Evolutionary conservation across 2,329 filamentous ascomycete genomes (phyloP), one percentile per base, ranked within the genome.

Genomic region (Cytospora mali): DNA sequence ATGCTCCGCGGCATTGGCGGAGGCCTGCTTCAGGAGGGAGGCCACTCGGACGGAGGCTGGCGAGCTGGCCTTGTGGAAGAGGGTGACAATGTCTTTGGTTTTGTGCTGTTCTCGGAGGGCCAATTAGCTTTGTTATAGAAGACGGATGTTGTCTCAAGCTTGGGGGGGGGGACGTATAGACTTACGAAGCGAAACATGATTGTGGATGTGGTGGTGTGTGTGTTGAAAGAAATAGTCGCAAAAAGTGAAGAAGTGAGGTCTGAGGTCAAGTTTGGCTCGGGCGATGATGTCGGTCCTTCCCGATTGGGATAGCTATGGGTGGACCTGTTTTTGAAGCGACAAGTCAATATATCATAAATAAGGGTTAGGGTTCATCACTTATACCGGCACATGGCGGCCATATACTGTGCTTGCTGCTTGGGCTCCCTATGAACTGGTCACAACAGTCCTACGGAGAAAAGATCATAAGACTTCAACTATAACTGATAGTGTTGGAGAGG

Each of bases 51-150:
- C 81, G 4, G 93, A 97, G 67, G 89, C 83, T 25, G 89, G 85
- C 59, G 85, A 84, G 70, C 82, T 84, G 62, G 94, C 86, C 76
- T 91, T 91, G 84, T 97, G 93, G 83, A 98, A 99, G 81, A 99
- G 88, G 66, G 94, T 98, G 74, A 98, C 87, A 69, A 96, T 91
- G 81, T 98, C 93, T 76, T 91, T 84, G 68, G 89, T 84, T 82
- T 92, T 93, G 78, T 83, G 85, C 90, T 93, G 71, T 46, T 27
- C 10, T 48, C 46, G 63, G 46, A 58, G n/a, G 16, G 57, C 39
- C n/a, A 51, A 42, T 55, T 29, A 60, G 55, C 48, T 31, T 28
- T 4, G 18, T 23, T 14, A 10, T 3, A 21, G 18, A 11, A 4
- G 35, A 29, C 7, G 3, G 18, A 18, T 48, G 27, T 21, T 13